Base-by-base conservation (phyloP, 78 protist genomes). In the Thecamonas trahens region DNA sequence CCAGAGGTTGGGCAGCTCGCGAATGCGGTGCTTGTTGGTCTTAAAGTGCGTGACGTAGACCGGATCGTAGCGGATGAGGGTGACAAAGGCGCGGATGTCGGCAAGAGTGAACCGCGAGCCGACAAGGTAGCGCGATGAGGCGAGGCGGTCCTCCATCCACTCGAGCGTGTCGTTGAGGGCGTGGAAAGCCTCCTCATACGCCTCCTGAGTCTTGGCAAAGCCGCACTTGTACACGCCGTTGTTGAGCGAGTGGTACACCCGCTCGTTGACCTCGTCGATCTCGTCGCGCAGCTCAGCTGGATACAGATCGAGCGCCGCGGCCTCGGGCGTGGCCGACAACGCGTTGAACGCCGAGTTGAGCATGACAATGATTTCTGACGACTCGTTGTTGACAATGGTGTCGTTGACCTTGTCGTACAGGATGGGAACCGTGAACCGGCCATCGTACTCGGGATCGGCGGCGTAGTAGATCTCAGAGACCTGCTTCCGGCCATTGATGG, bases 181-280 rank as follows among this genome's bases (percentile, higher is more conserved):
- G 9, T 61, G 24, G 28, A 70, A 31, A 24, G 90, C 90, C 18
- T 22, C 39, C 4, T 55, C 77, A 73, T 91, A 70, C 17, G 83
- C 70, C 35, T 75, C 67, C 73, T 89, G 94, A 2, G 76, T 39
- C 5, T 17, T 9, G 18, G 93, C 94, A 49, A 80, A 87, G 28
- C 96, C 96, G 49, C 80, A 29, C 22, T 54, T 18, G 83, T 92
- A 92, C 3, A 92, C 97, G 20, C 97, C 97, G 53, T 85, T 79
- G 82, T 85, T 87, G 62, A 92, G 32, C 4, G 18, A 4, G 14
- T 60, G 35, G 83, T 87, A 86, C 15, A 87, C 55, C 77, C 66
- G 72, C 4, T 45, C 81, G 70, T 90, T 81, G 22, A 87, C 55
- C 53, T 50, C 76, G 24, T 85, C 88, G 38, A 87, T 84, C 42